Evolutionary conservation across 169 alveolate species (phyloP).

Genomic region (Eimeria necatrix): DNA sequence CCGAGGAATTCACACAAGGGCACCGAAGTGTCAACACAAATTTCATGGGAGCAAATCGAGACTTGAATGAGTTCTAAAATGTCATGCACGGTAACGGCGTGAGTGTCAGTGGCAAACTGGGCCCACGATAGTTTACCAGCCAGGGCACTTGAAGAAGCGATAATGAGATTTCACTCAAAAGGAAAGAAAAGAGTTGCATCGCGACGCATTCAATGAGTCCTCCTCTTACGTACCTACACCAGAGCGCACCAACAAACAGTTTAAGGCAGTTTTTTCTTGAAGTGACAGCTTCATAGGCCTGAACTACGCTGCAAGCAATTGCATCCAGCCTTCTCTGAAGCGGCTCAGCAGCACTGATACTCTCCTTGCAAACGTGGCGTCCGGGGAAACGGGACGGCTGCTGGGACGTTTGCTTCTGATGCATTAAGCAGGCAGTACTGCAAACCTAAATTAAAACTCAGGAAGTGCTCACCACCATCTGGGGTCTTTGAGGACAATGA

Average conservation of each 20-base stretch:
- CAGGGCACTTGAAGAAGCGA: slow-evolving; percentile 65
- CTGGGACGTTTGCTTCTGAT: too few relatives aligned
- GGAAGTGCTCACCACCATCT: slow-evolving; percentile 76
- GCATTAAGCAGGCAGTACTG: not conserved
- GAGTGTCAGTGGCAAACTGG: too few relatives aligned
- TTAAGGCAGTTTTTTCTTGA: not conserved
- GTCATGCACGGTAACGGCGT: too few relatives aligned
- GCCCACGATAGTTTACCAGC: slow-evolving; percentile 41
- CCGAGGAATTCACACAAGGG: not conserved
- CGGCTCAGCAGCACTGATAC: too few relatives aligned
- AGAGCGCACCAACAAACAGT: slow-evolving; percentile 1
- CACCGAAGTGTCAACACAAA: too few relatives aligned
- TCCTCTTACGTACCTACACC: slow-evolving; percentile 80
- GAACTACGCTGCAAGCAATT: not conserved
- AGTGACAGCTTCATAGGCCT: not conserved
- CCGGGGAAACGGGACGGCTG: too few relatives aligned
- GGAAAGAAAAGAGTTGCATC: slow-evolving; percentile 69
- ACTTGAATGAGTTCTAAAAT: not conserved
- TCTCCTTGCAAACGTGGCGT: too few relatives aligned
- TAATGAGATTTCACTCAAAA: slow-evolving; percentile 68
- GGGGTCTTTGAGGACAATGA: slow-evolving; percentile 73
- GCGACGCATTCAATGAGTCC: slow-evolving; percentile 78
- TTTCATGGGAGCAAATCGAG: not conserved
- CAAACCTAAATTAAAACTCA: not conserved
- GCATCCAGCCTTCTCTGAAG: too few relatives aligned